Evolutionary conservation across 495 filamentous ascomycete genomes (phyloP).

Genomic region (Penicillium mononematosum): DNA sequence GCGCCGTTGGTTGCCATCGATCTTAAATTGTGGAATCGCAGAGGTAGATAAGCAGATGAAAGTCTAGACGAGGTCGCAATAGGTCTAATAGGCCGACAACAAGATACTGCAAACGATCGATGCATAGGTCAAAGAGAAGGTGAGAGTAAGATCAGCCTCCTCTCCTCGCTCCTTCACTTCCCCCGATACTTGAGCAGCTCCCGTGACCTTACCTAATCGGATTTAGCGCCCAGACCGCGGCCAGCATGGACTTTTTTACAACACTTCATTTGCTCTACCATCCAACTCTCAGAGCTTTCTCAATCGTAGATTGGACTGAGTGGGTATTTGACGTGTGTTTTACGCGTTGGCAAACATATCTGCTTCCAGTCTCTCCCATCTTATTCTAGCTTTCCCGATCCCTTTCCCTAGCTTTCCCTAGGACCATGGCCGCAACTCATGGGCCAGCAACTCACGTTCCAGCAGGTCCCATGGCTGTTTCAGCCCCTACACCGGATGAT

Average conservation of each 20-base stretch:
- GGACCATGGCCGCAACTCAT: slow-evolving; percentile 41
- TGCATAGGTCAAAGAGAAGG: slow-evolving; percentile 18
- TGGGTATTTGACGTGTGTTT: background rate
- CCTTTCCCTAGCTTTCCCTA: slow-evolving; percentile 17
- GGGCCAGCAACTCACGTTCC: slow-evolving; percentile 36
- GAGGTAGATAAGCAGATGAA: background rate
- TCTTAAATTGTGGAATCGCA: slow-evolving; percentile 10
- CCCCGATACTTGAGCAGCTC: background rate
- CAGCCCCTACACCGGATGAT: slow-evolving; percentile 31
- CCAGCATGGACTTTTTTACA: slow-evolving; percentile 19
- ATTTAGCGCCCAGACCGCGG: slow-evolving; percentile 14
- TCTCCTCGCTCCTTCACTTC: background rate
- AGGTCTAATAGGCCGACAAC: slow-evolving; percentile 14
- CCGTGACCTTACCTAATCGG: slow-evolving; percentile 27
- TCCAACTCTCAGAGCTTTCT: slow-evolving; percentile 4
- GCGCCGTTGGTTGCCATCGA: slow-evolving; percentile 28
- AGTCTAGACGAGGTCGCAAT: slow-evolving; percentile 3
- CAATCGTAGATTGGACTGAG: slow-evolving; percentile 9
- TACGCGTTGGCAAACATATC: background rate
- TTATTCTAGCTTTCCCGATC: slow-evolving; percentile 6
- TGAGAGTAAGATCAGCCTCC: background rate
- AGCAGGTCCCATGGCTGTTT: slow-evolving; percentile 32
- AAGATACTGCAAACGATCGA: slow-evolving; percentile 15
- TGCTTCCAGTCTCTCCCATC: slow-evolving; percentile 1
- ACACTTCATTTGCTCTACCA: slow-evolving; percentile 1